These are phyloP conservation scores for Fraxinus anomala DNA, from an alignment of 257 asterid genomes.

Conservation along the genomic window DNA sequence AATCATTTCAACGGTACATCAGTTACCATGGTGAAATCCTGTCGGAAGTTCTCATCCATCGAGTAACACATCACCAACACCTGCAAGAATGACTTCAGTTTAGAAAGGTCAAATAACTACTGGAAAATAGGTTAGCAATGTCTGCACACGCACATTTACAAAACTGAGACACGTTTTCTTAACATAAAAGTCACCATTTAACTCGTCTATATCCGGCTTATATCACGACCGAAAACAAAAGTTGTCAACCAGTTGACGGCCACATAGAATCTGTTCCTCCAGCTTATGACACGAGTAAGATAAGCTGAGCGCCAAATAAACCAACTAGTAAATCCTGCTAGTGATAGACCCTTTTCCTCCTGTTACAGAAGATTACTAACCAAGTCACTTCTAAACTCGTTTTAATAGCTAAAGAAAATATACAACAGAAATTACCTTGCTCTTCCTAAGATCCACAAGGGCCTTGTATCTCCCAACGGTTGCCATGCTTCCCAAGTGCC, in stretches of 20 bases:
- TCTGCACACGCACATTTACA: neutral
- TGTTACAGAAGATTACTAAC: constrained; percentile 35
- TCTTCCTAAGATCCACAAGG: constrained; percentile 91
- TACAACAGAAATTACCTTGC: constrained; percentile 60
- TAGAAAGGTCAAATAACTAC: neutral
- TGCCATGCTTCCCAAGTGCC: constrained; percentile 96
- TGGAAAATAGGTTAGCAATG: neutral
- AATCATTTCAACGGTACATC: neutral
- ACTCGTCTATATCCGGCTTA: constrained; percentile 60
- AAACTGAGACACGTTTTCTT: constrained; percentile 2
- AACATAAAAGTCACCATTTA: constrained; percentile 12
- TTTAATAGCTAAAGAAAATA: constrained; percentile 9
- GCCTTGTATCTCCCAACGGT: constrained; percentile 92
- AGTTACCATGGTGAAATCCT: neutral
- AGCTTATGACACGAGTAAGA: constrained; percentile 87
- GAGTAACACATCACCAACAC: neutral
- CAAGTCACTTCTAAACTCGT: neutral
- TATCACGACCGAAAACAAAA: constrained; percentile 83
- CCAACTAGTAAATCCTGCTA: constrained; percentile 86
- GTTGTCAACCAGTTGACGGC: constrained; percentile 87
- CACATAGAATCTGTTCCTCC: constrained; percentile 93
- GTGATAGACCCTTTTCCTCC: constrained; percentile 77
- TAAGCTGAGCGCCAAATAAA: constrained; percentile 97
- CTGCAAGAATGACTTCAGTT: neutral
- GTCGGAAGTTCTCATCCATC: neutral